Base-by-base conservation (phyloP, 495 filamentous ascomycete genomes). In the Aeminium ludgeri region DNA sequence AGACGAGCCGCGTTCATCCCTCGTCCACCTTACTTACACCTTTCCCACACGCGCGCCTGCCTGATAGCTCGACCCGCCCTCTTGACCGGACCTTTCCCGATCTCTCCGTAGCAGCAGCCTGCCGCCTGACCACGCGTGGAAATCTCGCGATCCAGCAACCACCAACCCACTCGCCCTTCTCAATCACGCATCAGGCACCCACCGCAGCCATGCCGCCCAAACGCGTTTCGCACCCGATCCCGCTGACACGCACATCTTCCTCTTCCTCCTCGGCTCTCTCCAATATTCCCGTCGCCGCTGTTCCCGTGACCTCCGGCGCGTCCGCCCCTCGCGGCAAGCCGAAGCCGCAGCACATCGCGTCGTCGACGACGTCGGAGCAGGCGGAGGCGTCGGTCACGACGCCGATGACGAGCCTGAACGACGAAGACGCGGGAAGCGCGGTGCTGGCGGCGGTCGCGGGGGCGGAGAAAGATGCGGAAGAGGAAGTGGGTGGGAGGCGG, bases 351-450 rank as follows among this genome's bases (percentile, higher is more conserved):
- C 25, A 3, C 11, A 28, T 20, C 38, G 19, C 38, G n/a, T 23
- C 20, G 3, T 13, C 38, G 20, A 17, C 19, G 20, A 40, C 35
- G 6, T n/a, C 12, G 16, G 18, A 17, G 35, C 31, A 13, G 17
- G 10, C 30, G 35, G 4, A 13, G 17, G 10, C 30, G 12, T 23
- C 34, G 2, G 30, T 19, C 17, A 54, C 55, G 6, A 59, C 56
- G 16, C 56, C 56, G n/a, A 48, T 52, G 1, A 59, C 56, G 33
- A 59, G 56, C 38, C 41, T 46, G 27, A 41, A 36, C 16, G 56
- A 59, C 33, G 46, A 49, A 32, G 47, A 43, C 38, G n/a, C n/a
- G n/a, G n/a, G n/a, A n/a, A 57, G 54, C 38, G 20, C 54, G 6
- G 32, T 20, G 10, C 55, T 55, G 27, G 33, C 25, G 19, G 55